A percentile compares a stretch with the other conserved stretches of the same genome.
These are phyloP conservation scores for Acidomyces sp. DNA, from an alignment of 495 filamentous ascomycete species.

Conservation along the genomic window DNA sequence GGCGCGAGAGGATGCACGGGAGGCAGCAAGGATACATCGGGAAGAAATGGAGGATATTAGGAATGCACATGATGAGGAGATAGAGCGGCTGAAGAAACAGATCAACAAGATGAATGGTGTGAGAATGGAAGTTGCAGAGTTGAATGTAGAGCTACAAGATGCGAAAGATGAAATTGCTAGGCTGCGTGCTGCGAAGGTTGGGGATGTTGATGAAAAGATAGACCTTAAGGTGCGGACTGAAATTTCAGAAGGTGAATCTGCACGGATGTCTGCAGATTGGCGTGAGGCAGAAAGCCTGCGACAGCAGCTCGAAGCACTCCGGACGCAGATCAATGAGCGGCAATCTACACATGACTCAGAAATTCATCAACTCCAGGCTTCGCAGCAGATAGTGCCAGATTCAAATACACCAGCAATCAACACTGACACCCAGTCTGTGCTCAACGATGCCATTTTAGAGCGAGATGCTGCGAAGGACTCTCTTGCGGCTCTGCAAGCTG, in stretches of 20 bases:
- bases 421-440: constrained; percentile 1
- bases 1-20: constrained; percentile 7
- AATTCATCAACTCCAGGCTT: not conserved
- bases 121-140: constrained; percentile 1
- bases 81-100: constrained; percentile 12
- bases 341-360: constrained; percentile 4
- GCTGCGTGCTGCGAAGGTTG: not conserved
- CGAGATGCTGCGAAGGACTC: constrained; percentile 14
- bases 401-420: not conserved
- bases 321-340: constrained; percentile 9
- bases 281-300: not conserved
- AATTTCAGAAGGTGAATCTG: not conserved
- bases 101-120: constrained; percentile 11
- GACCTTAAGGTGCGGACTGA: not conserved
- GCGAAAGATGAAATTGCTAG: constrained; percentile 1
- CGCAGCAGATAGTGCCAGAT: not conserved
- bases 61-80: constrained; percentile 9
- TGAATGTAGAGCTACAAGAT: not conserved
- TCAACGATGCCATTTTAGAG: constrained; percentile 12
- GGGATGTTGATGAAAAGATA: not conserved
- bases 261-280: not conserved
- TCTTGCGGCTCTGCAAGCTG: constrained; percentile 3
- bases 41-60: constrained; percentile 14
- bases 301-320: constrained; percentile 7
- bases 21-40: constrained; percentile 6